Evolutionary conservation across 768 basidiomycete species (phyloP), one percentile per base, ranked within the genome.

Genomic region (Mycena galopus): DNA sequence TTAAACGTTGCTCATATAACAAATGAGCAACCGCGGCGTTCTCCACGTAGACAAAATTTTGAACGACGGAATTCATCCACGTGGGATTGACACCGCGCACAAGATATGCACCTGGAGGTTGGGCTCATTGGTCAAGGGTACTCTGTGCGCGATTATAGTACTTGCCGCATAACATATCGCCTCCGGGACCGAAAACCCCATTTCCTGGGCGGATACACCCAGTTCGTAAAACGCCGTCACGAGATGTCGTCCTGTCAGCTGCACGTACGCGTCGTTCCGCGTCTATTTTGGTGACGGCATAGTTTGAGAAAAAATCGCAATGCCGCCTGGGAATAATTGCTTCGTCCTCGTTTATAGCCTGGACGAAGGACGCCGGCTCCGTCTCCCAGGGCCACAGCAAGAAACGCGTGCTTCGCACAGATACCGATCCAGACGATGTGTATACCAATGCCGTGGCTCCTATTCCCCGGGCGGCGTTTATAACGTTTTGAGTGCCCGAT

Each of bases 161-260:
- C 64, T 35, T 60, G 58, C 74, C 92, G 62, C 88, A 89, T 14
- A 93, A 77, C 76, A 92, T 86, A 78, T 94, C 94, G 5, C 93
- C 93, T 42, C 93, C 89, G 2, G 93, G 90, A 2, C 94, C 94
- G 79, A 89, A 95, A 4, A 94, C 81, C 0, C 92, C 93, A 71
- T 94, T 94, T 0, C 93, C 93, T 3, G 94, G 94, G n/a, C 94
- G 89, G 51, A 95, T 84, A 72, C 89, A 91, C 0, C 94, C 93
- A 10, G 93, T 94, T 61, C 92, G 86, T 55, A 94, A 78, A 16
- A 83, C 76, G 67, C 51, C 75, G 14, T 33, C 42, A 11, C 80
- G 79, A 2, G 82, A 81, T 9, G 71, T 71, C 23, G 81, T 74
- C 37, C 42, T 63, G 50, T 72, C 71, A 0, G 71, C 71, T 23